Base-by-base conservation (phyloP, 2,329 filamentous ascomycete genomes). In the Xylaria digitata region DNA sequence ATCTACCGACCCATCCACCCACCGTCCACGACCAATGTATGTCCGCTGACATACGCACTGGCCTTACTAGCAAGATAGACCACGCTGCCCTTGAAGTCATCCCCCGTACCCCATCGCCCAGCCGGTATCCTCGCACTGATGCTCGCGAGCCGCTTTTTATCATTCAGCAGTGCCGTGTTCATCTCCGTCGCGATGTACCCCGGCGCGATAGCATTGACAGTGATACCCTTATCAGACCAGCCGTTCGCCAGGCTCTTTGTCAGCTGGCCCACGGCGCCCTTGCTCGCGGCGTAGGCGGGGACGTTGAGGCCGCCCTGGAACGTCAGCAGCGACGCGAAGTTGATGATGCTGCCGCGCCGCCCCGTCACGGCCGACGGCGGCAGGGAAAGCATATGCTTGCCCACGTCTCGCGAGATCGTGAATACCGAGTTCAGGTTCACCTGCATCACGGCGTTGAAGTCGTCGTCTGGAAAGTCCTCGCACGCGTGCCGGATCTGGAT, bases 151-250 rank as follows among this genome's bases (percentile, higher is more conserved):
- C 94, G 83, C 72, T 86, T 87, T 74, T 86, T 79, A 78, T 97
- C 89, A 57, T 89, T 86, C 49, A 97, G 87, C 75, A 97, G 80
- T 2, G 93, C 94, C 71, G 85, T 86, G 78, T 97, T 97, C 94
- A 97, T 97, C 67, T 97, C 94, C n/a, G 94, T 97, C 56, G 87
- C 92, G 73, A 97, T 92, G 79, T 97, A 97, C 0, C 94, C 94
- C 0, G 94, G 94, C 1, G 94, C 93, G 75, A 97, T 92, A 7
- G 91, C 92, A 78, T 97, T 97, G 46, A 97, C 93, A 0, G 87
- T 92, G 68, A 97, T 86, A 1, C 93, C 93, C 75, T 89, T 86
- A n/a, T 83, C 79, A 0, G 90, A 88, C 94, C 94, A 97, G 81
- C 96, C 92, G 77, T 97, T 97, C 53, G 90, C 89, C 65, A 97